A percentile compares a stretch with the other conserved stretches of the same genome.
phyloP scores from a whole-genome alignment of 1,284 basidiomycete species.

The Naganishia liquefaciens region DNA sequence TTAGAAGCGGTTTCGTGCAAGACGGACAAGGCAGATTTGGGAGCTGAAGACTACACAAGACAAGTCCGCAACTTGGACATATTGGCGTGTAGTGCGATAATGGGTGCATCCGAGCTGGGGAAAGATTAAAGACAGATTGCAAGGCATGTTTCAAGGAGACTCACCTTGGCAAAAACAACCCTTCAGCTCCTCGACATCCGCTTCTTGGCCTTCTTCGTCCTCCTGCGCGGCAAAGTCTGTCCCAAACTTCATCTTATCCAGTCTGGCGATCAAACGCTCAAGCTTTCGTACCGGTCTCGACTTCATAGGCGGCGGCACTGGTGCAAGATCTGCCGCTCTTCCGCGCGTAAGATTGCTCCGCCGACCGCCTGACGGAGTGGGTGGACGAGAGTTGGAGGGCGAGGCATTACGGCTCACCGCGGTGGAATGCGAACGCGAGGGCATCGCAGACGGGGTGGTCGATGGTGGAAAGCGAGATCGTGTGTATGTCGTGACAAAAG shows the following conservation, averaged over 20 bases:
- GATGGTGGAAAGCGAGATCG: slow-evolving; percentile 32
- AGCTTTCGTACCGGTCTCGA: slow-evolving; percentile 45
- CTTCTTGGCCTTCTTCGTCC: slow-evolving; percentile 23
- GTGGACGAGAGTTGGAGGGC: slow-evolving; percentile 12
- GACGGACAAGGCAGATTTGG: slow-evolving; percentile 54
- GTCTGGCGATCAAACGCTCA: slow-evolving; percentile 42
- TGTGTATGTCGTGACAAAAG: slow-evolving; percentile 47
- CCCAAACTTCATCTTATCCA: slow-evolving; percentile 42
- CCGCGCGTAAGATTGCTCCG: slow-evolving; percentile 30
- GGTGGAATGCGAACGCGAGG: slow-evolving; percentile 16
- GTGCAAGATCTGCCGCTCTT: slow-evolving; percentile 34
- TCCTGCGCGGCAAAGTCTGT: slow-evolving; percentile 39
- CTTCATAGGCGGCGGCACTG: slow-evolving; percentile 39
- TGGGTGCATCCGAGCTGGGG: slow-evolving; percentile 50
- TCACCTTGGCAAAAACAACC: slow-evolving; percentile 56
- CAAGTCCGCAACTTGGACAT: slow-evolving; percentile 52
- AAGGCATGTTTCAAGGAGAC: slow-evolving; percentile 26
- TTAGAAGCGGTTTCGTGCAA: slow-evolving; percentile 44
- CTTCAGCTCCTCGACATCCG: slow-evolving; percentile 29
- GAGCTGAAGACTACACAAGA: slow-evolving; percentile 50
- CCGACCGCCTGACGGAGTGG: slow-evolving; percentile 6
- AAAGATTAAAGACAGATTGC: not conserved
- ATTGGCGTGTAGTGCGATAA: slow-evolving; percentile 52
- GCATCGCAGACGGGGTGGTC: slow-evolving; percentile 9
- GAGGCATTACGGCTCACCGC: slow-evolving; percentile 9